A percentile compares a stretch with the other conserved stretches of the same genome.
These are phyloP conservation scores for Phalaenopsis hybrid DNA, from an alignment of 116 monocot genomes.

Conservation along the genomic window DNA sequence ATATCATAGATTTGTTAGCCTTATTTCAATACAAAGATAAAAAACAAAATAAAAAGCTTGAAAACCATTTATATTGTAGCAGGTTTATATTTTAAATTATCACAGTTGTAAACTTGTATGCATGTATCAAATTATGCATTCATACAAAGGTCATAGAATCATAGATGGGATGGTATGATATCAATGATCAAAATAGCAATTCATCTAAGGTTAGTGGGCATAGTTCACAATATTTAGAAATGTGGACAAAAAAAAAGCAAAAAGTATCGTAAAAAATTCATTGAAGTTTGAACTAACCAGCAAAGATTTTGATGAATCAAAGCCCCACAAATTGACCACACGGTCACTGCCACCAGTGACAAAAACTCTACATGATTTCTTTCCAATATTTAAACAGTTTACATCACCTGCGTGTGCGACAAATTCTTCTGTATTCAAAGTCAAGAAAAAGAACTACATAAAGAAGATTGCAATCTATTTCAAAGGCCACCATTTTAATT, in stretches of 20 bases:
- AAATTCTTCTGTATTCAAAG: constrained; percentile 55
- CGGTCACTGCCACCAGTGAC: constrained; percentile 79
- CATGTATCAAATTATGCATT: not conserved
- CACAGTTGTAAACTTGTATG: not conserved
- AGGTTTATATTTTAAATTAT: not conserved
- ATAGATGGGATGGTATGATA: not conserved
- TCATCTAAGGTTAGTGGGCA: not conserved
- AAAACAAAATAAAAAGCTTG: not conserved
- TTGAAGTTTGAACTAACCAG: constrained; percentile 43
- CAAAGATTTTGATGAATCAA: constrained; percentile 53
- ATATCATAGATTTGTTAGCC: not conserved
- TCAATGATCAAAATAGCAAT: not conserved
- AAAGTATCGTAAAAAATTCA: not conserved
- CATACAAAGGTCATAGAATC: not conserved
- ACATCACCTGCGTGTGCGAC: constrained; percentile 65
- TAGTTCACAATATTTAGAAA: not conserved
- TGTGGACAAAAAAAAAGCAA: not conserved
- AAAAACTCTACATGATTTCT: constrained; percentile 73
- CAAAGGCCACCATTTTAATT: not conserved
- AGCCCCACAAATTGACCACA: constrained; percentile 70
- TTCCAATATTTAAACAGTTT: constrained; percentile 71
- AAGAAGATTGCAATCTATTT: not conserved
- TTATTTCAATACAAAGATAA: not conserved
- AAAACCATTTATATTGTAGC: not conserved
- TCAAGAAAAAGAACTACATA: constrained; percentile 31